A percentile compares a stretch with the other conserved stretches of the same genome.
Conservation (phyloP, 2,329 filamentous ascomycete species). For the Calonectria pauciramosa region DNA sequence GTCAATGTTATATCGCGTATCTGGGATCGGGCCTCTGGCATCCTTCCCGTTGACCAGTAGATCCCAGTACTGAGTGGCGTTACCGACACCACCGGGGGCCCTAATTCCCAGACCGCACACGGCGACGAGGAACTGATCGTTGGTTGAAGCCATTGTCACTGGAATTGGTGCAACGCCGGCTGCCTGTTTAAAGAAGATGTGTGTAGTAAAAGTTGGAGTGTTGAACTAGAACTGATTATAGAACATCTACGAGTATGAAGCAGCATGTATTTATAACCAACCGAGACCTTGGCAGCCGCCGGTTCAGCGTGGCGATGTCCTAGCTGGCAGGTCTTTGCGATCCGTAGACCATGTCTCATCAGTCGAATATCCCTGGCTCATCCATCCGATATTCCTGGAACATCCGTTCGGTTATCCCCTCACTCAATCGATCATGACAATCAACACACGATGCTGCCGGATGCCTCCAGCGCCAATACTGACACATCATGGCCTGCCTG, state of each 20-base stretch:
- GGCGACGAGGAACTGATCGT: conserved; percentile 30
- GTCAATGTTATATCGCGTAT: conserved; percentile 39
- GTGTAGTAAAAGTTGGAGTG: background rate
- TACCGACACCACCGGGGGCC: conserved; percentile 40
- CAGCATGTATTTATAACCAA: background rate
- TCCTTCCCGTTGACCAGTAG: conserved; percentile 42
- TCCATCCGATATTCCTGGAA: background rate
- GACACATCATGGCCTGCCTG: background rate
- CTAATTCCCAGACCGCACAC: conserved; percentile 47
- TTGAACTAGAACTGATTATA: background rate
- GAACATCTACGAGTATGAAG: background rate
- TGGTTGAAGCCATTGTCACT: background rate
- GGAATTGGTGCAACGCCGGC: background rate
- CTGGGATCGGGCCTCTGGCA: conserved; percentile 36
- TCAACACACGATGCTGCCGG: background rate
- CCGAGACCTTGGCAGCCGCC: background rate
- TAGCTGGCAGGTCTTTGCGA: background rate
- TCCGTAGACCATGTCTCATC: background rate
- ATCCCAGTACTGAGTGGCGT: conserved; percentile 41
- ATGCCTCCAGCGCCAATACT: background rate
- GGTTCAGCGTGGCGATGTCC: background rate
- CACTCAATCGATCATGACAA: background rate
- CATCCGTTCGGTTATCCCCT: background rate
- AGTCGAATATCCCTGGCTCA: background rate
- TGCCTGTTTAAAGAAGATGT: background rate